Conservation (phyloP, 805 yeast species). For the Ogataea trehaloabstinens region DNA sequence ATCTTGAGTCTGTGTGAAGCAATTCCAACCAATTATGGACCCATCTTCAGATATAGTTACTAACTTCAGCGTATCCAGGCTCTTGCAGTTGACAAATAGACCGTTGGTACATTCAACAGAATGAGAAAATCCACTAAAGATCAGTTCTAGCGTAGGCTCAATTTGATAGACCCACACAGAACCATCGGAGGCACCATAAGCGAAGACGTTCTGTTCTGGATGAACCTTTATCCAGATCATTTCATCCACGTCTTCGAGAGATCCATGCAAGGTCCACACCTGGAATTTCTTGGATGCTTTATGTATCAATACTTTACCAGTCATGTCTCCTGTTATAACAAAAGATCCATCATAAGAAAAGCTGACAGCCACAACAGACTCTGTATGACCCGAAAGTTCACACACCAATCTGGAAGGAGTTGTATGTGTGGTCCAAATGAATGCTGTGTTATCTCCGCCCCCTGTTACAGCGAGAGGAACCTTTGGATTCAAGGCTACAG, state of each 20-base stretch:
- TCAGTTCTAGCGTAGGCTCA: slow-evolving; percentile 59
- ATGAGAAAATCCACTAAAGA: slow-evolving; percentile 81
- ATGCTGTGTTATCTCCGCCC: slow-evolving; percentile 90
- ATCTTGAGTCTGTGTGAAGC: slow-evolving; percentile 67
- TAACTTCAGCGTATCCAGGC: slow-evolving; percentile 58
- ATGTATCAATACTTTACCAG: slow-evolving; percentile 76
- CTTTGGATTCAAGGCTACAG: slow-evolving; percentile 78
- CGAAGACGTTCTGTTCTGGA: slow-evolving; percentile 74
- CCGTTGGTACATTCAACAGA: slow-evolving; percentile 80
- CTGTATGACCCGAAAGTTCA: slow-evolving; percentile 77
- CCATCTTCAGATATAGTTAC: slow-evolving; percentile 86
- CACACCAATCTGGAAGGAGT: slow-evolving; percentile 80
- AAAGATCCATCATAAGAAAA: slow-evolving; percentile 82
- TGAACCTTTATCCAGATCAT: slow-evolving; percentile 80
- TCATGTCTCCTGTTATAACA: slow-evolving; percentile 91
- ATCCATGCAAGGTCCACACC: slow-evolving; percentile 69
- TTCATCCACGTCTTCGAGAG: slow-evolving; percentile 86
- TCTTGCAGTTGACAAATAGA: slow-evolving; percentile 59
- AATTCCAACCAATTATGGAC: slow-evolving; percentile 84
- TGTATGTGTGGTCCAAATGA: slow-evolving; percentile 88
- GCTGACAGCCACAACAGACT: slow-evolving; percentile 80
- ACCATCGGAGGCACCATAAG: slow-evolving; percentile 91
- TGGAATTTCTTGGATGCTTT: slow-evolving; percentile 75
- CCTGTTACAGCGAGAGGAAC: slow-evolving; percentile 89
- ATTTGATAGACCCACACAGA: slow-evolving; percentile 91